Evolutionary conservation across 371 early-diverging fungal species (phyloP).

Genomic region (Mucor saturninus): DNA sequence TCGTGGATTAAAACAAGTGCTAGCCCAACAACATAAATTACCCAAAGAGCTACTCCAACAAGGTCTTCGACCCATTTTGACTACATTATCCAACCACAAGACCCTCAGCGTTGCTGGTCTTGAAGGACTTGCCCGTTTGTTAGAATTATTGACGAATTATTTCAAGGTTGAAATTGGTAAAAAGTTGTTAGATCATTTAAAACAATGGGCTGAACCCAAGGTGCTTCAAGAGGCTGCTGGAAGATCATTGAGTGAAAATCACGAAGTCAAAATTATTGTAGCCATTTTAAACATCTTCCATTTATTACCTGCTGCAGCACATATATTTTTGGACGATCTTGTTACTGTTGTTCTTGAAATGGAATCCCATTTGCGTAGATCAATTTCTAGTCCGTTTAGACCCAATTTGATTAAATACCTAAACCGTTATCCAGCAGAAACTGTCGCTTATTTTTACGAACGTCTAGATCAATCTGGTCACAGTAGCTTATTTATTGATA

Average conservation of each 20-base stretch:
- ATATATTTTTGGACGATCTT: constrained; percentile 89
- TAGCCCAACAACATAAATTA: constrained; percentile 86
- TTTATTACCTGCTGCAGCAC: constrained; percentile 90
- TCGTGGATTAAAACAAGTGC: constrained; percentile 87
- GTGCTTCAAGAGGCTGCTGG: constrained; percentile 81
- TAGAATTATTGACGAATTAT: constrained; percentile 94
- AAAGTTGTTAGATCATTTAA: constrained; percentile 94
- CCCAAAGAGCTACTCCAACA: constrained; percentile 96
- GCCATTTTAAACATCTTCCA: constrained; percentile 94
- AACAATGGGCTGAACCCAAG: constrained; percentile 89
- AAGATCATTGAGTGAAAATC: constrained; percentile 81
- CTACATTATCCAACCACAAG: constrained; percentile 93
- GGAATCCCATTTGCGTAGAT: constrained; percentile 82
- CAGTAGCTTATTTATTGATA: constrained; percentile 72
- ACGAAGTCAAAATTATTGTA: constrained; percentile 92
- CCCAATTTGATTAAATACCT: constrained; percentile 88
- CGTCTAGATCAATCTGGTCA: constrained; percentile 60
- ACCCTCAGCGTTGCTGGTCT: constrained; percentile 90
- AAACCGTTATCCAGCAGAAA: constrained; percentile 84
- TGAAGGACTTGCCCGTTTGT: constrained; percentile 91
- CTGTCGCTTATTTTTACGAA: constrained; percentile 86
- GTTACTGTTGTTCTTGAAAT: constrained; percentile 84
- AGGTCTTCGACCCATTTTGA: constrained; percentile 93
- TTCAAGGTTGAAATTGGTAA: constrained; percentile 98
- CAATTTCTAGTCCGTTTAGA: constrained; percentile 92